Conservation (phyloP, 768 basidiomycete species). For the Coprinellus micaceus region DNA sequence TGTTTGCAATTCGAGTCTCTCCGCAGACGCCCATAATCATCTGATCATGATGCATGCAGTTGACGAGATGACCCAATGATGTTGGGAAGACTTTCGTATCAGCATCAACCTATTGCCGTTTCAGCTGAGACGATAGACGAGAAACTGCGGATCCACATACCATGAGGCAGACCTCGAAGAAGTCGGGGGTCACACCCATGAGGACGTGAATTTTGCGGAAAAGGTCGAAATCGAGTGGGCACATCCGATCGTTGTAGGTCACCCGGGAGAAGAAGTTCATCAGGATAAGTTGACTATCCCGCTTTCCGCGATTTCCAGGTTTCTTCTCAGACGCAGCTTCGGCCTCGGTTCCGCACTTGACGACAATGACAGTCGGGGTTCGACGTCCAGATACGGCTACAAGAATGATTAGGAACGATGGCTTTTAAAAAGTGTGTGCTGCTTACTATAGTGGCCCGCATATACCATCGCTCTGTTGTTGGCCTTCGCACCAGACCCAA, state of each 20-base stretch:
- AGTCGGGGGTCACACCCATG: constrained; percentile 99
- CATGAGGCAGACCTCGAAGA: constrained; percentile 97
- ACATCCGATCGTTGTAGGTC: constrained; percentile 99
- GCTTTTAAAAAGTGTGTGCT: neutral
- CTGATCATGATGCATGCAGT: constrained; percentile 98
- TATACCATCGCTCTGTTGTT: constrained; percentile 98
- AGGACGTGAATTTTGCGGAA: constrained; percentile 95
- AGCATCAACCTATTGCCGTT: constrained; percentile 81
- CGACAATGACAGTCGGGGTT: constrained; percentile 90
- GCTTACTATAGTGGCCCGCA: constrained; percentile 98
- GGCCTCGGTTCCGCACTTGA: constrained; percentile 91
- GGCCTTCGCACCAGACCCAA: constrained; percentile 84
- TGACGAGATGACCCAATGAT: constrained; percentile 87
- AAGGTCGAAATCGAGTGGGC: constrained; percentile 93
- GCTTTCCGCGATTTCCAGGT: constrained; percentile 96
- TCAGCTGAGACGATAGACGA: neutral
- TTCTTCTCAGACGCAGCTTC: constrained; percentile 86
- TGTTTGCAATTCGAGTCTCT: constrained; percentile 98
- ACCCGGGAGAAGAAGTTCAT: constrained; percentile 99
- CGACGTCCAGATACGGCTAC: constrained; percentile 79
- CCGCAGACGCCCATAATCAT: constrained; percentile 99
- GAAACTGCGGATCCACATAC: constrained; percentile 44
- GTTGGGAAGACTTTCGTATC: constrained; percentile 95
- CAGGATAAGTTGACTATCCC: constrained; percentile 95
- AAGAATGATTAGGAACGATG: constrained; percentile 7